Percentiles rank a stretch among this genome's conserved stretches.
These are phyloP conservation scores for Podospora tetraspora DNA, from an alignment of 495 filamentous ascomycete species.

Conservation along the genomic window DNA sequence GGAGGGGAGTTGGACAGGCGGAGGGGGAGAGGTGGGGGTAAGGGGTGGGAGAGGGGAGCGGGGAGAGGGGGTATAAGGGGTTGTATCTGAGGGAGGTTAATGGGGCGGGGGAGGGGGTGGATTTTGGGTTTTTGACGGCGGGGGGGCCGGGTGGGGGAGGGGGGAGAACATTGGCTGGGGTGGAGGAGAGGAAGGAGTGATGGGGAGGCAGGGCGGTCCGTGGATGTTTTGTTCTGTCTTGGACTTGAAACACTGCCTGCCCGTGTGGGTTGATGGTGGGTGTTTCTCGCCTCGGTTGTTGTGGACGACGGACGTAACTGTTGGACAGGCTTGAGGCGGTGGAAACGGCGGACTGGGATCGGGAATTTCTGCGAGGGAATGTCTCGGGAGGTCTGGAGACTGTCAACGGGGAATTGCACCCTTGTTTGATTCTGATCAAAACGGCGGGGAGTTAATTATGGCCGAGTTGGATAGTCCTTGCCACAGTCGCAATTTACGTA, in stretches of 20 bases:
- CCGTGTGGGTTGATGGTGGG: not conserved
- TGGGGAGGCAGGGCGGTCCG: too few species aligned
- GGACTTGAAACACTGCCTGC: not conserved
- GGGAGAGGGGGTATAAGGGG: constrained; percentile 54
- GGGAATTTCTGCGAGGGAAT: not conserved
- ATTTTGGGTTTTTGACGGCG: constrained; percentile 62
- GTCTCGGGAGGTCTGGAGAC: not conserved
- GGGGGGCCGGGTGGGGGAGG: constrained; percentile 20
- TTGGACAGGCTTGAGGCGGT: not conserved
- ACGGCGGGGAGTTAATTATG: too few species aligned
- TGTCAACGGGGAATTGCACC: not conserved
- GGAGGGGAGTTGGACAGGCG: constrained; percentile 40
- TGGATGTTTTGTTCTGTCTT: too few species aligned
- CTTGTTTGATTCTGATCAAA: not conserved
- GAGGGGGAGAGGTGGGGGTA: constrained; percentile 30
- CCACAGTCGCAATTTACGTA: too few species aligned
- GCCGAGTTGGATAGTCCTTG: too few species aligned
- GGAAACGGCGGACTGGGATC: not conserved
- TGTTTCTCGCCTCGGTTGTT: not conserved
- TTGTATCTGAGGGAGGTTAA: constrained; percentile 61
- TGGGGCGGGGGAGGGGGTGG: constrained; percentile 57
- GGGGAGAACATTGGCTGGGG: not conserved
- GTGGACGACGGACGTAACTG: not conserved
- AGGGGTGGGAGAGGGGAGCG: constrained; percentile 10
- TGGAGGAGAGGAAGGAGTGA: not conserved